phyloP scores from a whole-genome alignment of 768 basidiomycete species.

The Tulasnella sp. region DNA sequence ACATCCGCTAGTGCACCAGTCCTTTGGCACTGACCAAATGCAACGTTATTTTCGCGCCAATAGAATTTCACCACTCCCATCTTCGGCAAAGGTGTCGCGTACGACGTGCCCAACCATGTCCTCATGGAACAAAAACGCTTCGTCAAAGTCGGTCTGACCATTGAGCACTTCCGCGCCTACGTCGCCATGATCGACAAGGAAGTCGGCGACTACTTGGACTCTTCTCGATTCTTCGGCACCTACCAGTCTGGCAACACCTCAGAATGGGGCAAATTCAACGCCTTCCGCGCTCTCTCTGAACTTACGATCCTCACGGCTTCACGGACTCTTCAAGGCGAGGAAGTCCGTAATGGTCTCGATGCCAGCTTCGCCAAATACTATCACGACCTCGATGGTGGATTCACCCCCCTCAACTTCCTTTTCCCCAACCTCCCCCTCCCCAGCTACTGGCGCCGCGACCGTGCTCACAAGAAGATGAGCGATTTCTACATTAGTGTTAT shows the following conservation, averaged over 20 bases:
- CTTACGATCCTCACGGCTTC: conserved; percentile 94
- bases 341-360: conserved; percentile 72
- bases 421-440: conserved; percentile 89
- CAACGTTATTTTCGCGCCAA: background rate
- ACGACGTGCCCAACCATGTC: conserved; percentile 90
- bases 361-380: conserved; percentile 74
- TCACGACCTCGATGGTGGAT: conserved; percentile 88
- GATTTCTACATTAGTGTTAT: conserved; percentile 88
- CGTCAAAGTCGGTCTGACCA: conserved; percentile 90
- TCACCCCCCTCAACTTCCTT: conserved; percentile 91
- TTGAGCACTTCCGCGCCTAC: conserved; percentile 84
- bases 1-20: background rate
- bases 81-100: conserved; percentile 96
- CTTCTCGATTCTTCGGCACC: conserved; percentile 43
- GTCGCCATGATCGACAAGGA: conserved; percentile 71
- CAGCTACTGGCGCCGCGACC: conserved; percentile 81
- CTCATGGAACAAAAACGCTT: conserved; percentile 99
- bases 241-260: conserved; percentile 59
- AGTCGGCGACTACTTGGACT: conserved; percentile 59
- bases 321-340: conserved; percentile 85
- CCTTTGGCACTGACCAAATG: conserved; percentile 20
- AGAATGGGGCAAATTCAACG: conserved; percentile 74
- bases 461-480: conserved; percentile 87
- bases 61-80: conserved; percentile 90
- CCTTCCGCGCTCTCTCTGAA: conserved; percentile 64